Evolutionary conservation across 2,329 filamentous ascomycete species (phyloP), one percentile per base, ranked within the genome.

Genomic region (Cylindrodendrum hubeiense): DNA sequence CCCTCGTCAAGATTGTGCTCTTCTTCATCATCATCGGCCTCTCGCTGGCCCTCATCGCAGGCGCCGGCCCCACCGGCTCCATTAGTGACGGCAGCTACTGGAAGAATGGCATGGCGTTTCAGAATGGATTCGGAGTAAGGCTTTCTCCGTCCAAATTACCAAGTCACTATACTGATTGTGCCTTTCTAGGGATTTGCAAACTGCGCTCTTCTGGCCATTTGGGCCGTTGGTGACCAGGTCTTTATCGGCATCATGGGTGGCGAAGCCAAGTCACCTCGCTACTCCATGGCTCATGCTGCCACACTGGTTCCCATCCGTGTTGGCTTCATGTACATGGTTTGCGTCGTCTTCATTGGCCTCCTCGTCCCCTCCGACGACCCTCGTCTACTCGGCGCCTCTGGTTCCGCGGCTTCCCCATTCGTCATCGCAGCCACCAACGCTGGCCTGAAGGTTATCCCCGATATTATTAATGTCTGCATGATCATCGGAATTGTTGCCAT

Each of bases 181-280:
- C 5, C 1, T 37, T n/a, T 21, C n/a, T 39, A 71, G 68, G 68
- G 69, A 22, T 71, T 71, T 3, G 68, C 69, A 5, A 71, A 59
- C 21, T 65, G 54, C 17, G 64, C 68, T 3, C 39, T 71, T n/a
- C 46, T 71, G 3, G 68, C 68, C 2, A 63, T 47, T 8, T 71
- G 69, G 68, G 68, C 69, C 0, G 68, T 71, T 2, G 67, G 68
- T 0, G 69, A 71, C 4, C 69, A 71, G 33, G 68, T 71, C 10
- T 71, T 71, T 6, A 68, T 71, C 30, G 69, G 69, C 15, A 67
- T 71, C 30, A 69, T 71, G 63, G 68, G 67, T 5, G 69, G 69
- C 3, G 69, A 71, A 46, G 66, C 66, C 0, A 46, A 69, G 37
- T 63, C 54, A 21, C 69, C 69, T 2, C 60, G 69, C 13, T 63